These are phyloP conservation scores for Akanthomyces uredinophilus DNA, from an alignment of 2,329 filamentous ascomycete genomes.

Conservation along the genomic window DNA sequence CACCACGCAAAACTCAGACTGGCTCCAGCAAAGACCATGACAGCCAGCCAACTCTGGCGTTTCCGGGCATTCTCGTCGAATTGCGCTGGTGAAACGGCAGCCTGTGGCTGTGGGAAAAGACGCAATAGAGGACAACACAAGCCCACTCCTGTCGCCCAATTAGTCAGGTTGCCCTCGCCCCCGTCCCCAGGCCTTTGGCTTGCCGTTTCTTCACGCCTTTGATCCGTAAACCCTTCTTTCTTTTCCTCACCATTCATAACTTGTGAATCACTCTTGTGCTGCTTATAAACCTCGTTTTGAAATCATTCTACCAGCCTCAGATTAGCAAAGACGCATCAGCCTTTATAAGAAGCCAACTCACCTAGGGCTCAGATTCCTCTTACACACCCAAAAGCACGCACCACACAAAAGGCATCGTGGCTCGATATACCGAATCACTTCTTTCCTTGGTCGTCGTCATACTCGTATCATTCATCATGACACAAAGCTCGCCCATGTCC, in stretches of 20 bases:
- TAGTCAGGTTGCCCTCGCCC: conserved; percentile 12
- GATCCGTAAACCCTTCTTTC: not conserved
- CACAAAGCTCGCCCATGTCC: conserved; percentile 35
- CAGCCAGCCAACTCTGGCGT: not conserved
- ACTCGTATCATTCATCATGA: conserved; percentile 33
- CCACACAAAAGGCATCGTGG: conserved; percentile 3
- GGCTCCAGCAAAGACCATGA: not conserved
- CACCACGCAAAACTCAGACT: conserved; percentile 21
- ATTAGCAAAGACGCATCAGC: not conserved
- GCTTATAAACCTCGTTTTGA: conserved; percentile 1
- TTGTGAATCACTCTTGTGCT: not conserved
- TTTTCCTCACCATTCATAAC: not conserved
- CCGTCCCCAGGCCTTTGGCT: not conserved
- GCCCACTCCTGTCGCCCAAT: conserved; percentile 10
- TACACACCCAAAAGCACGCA: not conserved
- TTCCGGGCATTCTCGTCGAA: not conserved
- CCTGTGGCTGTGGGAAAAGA: not conserved
- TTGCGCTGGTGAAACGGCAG: not conserved
- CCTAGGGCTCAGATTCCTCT: not conserved
- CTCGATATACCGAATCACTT: conserved; percentile 18
- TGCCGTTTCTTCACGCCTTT: not conserved
- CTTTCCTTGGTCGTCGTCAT: conserved; percentile 12
- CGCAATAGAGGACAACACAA: conserved; percentile 7
- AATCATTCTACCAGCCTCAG: not conserved
- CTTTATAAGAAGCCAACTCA: conserved; percentile 1